Evolutionary conservation across 23 red algal genomes (phyloP).

Genomic region (Chondrus crispus): DNA sequence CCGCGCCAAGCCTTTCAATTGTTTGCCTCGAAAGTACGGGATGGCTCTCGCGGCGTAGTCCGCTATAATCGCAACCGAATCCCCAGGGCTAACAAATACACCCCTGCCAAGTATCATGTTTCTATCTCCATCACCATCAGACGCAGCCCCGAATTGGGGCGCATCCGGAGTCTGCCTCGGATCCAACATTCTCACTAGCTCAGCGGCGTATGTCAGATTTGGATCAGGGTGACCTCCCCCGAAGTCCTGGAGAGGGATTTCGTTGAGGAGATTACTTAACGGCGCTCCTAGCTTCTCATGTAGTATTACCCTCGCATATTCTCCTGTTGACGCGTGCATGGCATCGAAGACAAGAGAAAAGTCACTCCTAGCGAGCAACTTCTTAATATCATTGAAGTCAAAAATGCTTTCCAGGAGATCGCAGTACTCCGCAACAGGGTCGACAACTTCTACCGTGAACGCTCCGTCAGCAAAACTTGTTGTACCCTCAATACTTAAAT

Average conservation of each 20-base stretch:
- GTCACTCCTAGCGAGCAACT: slow-evolving; percentile 59
- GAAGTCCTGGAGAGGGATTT: slow-evolving; percentile 65
- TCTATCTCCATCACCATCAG: slow-evolving; percentile 95
- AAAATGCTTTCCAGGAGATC: slow-evolving; percentile 69
- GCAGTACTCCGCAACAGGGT: slow-evolving; percentile 69
- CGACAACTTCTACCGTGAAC: slow-evolving; percentile 83
- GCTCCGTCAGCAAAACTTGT: slow-evolving; percentile 23
- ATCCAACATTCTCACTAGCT: slow-evolving; percentile 41
- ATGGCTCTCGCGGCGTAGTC: slow-evolving; percentile 72
- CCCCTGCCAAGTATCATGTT: slow-evolving; percentile 89
- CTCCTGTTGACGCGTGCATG: slow-evolving; percentile 76
- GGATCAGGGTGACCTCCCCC: slow-evolving; percentile 84
- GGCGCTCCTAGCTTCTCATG: slow-evolving; percentile 50
- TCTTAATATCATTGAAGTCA: slow-evolving; percentile 67
- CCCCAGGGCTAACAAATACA: slow-evolving; percentile 84
- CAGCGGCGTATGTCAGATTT: slow-evolving; percentile 64
- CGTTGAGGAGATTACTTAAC: slow-evolving; percentile 29
- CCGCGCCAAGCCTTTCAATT: slow-evolving; percentile 79
- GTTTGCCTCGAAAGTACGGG: slow-evolving; percentile 55
- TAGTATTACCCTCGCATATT: slow-evolving; percentile 69
- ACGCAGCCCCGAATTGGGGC: slow-evolving; percentile 82
- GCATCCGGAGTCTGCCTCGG: slow-evolving; percentile 6
- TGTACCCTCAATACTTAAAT: slow-evolving; percentile 26
- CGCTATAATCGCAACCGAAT: slow-evolving; percentile 94
- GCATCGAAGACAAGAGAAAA: slow-evolving; percentile 91